Conservation (phyloP, 257 asterid species). For the Nicotiana obtusifolia region DNA sequence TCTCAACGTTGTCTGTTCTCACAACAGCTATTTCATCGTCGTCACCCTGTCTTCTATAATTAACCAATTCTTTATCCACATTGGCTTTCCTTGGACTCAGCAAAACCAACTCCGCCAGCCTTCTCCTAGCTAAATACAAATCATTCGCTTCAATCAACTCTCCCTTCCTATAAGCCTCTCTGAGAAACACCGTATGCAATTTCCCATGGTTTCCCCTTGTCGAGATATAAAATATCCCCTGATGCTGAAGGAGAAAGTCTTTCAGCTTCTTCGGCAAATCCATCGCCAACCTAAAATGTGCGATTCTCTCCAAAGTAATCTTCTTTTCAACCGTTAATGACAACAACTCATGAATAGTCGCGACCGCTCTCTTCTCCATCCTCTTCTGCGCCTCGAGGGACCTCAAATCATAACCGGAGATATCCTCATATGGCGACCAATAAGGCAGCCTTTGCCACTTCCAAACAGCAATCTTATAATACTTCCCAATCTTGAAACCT, state of each 20-base stretch:
- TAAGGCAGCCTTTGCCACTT: slow-evolving; percentile 95
- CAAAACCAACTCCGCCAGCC: slow-evolving; percentile 52
- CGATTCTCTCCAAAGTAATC: slow-evolving; percentile 72
- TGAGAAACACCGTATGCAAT: slow-evolving; percentile 77
- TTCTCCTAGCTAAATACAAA: slow-evolving; percentile 80
- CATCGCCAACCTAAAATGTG: slow-evolving; percentile 74
- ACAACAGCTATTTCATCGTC: slow-evolving; percentile 28
- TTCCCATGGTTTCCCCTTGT: slow-evolving; percentile 79
- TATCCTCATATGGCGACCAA: slow-evolving; percentile 86
- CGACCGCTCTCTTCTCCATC: slow-evolving; percentile 91
- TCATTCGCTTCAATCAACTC: slow-evolving; percentile 67
- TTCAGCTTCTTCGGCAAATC: slow-evolving; percentile 80
- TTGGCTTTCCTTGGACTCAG: slow-evolving; percentile 70
- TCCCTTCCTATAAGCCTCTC: slow-evolving; percentile 86
- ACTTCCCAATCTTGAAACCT: slow-evolving; percentile 78
- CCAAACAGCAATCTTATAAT: slow-evolving; percentile 81
- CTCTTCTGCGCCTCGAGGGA: slow-evolving; percentile 84
- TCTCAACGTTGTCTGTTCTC: slow-evolving; percentile 18
- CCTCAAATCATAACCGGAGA: slow-evolving; percentile 70
- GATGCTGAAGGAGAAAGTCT: slow-evolving; percentile 81
- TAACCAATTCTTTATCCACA: slow-evolving; percentile 38
- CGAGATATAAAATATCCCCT: slow-evolving; percentile 80
- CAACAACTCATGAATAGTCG: slow-evolving; percentile 69
- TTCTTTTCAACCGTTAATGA: slow-evolving; percentile 67
- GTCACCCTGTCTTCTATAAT: slow-evolving; percentile 37